phyloP scores from a whole-genome alignment of 805 yeast species.

The Ogataea polymorpha region DNA sequence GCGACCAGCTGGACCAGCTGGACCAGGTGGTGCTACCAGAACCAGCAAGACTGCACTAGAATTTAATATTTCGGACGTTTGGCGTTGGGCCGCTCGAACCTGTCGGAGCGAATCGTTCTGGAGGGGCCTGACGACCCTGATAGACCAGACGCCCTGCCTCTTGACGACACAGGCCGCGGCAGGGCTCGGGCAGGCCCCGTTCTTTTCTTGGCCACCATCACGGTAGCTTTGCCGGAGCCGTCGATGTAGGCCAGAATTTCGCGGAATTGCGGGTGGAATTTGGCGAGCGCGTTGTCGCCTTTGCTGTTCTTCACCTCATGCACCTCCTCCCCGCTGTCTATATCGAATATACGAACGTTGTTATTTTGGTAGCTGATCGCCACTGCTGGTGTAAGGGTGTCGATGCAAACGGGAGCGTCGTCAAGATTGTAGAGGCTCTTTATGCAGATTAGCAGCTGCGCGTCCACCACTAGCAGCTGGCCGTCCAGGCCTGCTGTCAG shows the following conservation, averaged over 20 bases:
- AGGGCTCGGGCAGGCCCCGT: conserved; percentile 1
- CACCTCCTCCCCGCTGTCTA: conserved; percentile 26
- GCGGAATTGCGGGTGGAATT: conserved; percentile 19
- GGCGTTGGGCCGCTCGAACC: conserved; percentile 4
- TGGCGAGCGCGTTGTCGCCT: conserved; percentile 13
- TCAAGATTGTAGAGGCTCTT: conserved; percentile 35
- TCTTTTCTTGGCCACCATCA: conserved; percentile 14
- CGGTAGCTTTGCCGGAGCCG: conserved; percentile 14
- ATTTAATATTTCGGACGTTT: conserved; percentile 6
- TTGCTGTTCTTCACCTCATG: conserved; percentile 27
- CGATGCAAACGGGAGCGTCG: conserved; percentile 40
- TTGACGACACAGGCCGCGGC: neutral
- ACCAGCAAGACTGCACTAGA: conserved; percentile 14
- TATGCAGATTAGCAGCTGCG: conserved; percentile 32
- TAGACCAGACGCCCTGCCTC: conserved; percentile 1
- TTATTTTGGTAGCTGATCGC: conserved; percentile 40
- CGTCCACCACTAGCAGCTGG: conserved; percentile 40
- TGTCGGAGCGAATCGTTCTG: neutral
- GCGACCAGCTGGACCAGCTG: conserved; percentile 5
- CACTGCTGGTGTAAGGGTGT: conserved; percentile 31
- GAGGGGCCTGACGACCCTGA: neutral
- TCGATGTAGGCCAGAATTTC: conserved; percentile 21
- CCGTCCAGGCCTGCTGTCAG: conserved; percentile 47
- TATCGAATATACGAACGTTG: conserved; percentile 36
- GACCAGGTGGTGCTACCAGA: conserved; percentile 15